Evolutionary conservation across 768 basidiomycete species (phyloP).

Genomic region (Auricularia sp.): DNA sequence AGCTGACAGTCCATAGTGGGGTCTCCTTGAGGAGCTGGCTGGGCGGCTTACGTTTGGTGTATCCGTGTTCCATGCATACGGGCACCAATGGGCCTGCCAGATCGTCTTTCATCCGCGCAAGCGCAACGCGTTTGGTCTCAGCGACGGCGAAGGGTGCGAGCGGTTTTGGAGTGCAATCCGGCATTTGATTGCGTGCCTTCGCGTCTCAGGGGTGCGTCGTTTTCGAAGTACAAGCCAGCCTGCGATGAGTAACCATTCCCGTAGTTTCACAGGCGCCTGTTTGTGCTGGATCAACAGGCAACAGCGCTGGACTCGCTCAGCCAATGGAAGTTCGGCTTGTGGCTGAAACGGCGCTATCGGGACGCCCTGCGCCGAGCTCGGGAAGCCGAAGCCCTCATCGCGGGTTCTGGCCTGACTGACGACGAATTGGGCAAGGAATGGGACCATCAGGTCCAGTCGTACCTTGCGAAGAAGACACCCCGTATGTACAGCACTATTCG

Average conservation of each 20-base stretch:
- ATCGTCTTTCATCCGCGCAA: conserved; percentile 2
- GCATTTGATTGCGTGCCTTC: conserved; percentile 1
- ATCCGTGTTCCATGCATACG: conserved; percentile 24
- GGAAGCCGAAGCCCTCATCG: neutral
- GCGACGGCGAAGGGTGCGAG: conserved; percentile 8
- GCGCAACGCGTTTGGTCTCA: conserved; percentile 2
- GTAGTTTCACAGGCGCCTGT: neutral
- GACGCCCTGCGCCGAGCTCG: neutral
- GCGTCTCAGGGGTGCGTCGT: conserved; percentile 6
- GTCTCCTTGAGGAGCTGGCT: conserved; percentile 5
- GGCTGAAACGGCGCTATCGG: neutral
- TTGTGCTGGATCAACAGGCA: neutral
- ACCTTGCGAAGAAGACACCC: neutral
- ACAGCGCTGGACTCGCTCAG: neutral
- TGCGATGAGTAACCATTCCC: too few species aligned
- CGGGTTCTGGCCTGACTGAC: neutral
- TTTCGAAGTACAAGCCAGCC: neutral
- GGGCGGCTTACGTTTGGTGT: conserved; percentile 21
- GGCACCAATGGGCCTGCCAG: conserved; percentile 7
- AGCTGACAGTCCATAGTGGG: conserved; percentile 3
- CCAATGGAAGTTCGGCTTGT: neutral
- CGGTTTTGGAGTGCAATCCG: conserved; percentile 6
- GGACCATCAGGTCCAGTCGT: neutral
- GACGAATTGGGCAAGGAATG: neutral
- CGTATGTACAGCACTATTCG: neutral